Evolutionary conservation across 2,329 filamentous ascomycete species (phyloP), one percentile per base, ranked within the genome.

Genomic region (Didymosphaeria variabile): DNA sequence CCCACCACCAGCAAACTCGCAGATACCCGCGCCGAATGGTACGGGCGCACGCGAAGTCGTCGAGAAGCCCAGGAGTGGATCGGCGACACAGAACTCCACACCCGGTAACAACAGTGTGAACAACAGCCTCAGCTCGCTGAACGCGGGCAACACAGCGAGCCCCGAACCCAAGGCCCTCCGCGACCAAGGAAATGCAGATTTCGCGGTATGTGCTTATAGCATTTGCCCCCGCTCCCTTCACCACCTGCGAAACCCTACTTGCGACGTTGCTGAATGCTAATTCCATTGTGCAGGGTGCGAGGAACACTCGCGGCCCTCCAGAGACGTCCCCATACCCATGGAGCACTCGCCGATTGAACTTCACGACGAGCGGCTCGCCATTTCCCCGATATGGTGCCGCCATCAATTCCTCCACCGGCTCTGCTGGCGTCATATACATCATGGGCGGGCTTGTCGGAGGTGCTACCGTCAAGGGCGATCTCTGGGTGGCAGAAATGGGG

Each of bases 401-500:
- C 7, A 94, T 97, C 77, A 99, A 99, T 78, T 87, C 93, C 0
- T 86, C 91, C 17, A 91, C 94, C 26, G 97, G 94, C 42, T 98
- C 98, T 80, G 95, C 99, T 79, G 96, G 96, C 61, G 93, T 97
- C 71, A 91, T 99, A 59, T 99, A 98, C 74, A 86, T 99, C 74
- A 98, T 99, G 94, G 95, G 95, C 65, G 95, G 95, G 54, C 81
- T 99, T 63, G 94, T 99, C 72, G 94, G 97, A 74, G 94, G 94
- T 68, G 92, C 93, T 40, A 97, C 93, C 2, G 95, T 98, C 47
- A 97, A 97, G 77, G 95, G 95, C 51, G 95, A 99, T 80, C 80
- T 99, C 50, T 99, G 96, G 96, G 91, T 98, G 89, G 91, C 98
- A 50, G 95, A 99, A 79, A 92, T 93, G 63, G 93, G 91, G 55